phyloP scores from a whole-genome alignment of 176 grass and related monocot genomes.

The Thalia dealbata region DNA sequence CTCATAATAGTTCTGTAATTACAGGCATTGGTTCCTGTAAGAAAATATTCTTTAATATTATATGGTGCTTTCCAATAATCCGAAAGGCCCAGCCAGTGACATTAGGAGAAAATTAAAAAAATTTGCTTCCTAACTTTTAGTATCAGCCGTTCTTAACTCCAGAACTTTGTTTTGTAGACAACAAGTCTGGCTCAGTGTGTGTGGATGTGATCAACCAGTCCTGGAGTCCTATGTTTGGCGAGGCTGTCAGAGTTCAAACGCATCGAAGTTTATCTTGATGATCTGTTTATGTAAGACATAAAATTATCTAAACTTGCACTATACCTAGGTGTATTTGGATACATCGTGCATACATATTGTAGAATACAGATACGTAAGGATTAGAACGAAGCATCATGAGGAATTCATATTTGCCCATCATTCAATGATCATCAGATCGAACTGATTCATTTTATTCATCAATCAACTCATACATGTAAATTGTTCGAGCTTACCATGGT shows the following conservation, averaged over 20 bases:
- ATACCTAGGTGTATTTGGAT: neutral
- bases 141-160: neutral
- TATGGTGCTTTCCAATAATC: neutral
- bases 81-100: neutral
- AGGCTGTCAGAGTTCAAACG: neutral
- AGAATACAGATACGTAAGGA: neutral
- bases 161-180: neutral
- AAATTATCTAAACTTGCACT: neutral
- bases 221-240: constrained; percentile 14
- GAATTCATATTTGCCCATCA: neutral
- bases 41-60: neutral
- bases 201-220: constrained; percentile 13
- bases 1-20: neutral
- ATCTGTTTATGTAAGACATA: neutral
- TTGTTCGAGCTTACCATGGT: neutral
- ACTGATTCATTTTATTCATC: neutral
- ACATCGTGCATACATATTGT: neutral
- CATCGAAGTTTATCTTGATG: neutral
- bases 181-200: constrained; percentile 1
- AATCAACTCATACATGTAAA: neutral
- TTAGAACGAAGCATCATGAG: no score
- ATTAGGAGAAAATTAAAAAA: neutral
- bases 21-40: neutral
- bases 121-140: neutral
- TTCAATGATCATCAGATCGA: neutral